phyloP scores from a whole-genome alignment of 2,329 filamentous ascomycete species.

The Monosporascus sp. region DNA sequence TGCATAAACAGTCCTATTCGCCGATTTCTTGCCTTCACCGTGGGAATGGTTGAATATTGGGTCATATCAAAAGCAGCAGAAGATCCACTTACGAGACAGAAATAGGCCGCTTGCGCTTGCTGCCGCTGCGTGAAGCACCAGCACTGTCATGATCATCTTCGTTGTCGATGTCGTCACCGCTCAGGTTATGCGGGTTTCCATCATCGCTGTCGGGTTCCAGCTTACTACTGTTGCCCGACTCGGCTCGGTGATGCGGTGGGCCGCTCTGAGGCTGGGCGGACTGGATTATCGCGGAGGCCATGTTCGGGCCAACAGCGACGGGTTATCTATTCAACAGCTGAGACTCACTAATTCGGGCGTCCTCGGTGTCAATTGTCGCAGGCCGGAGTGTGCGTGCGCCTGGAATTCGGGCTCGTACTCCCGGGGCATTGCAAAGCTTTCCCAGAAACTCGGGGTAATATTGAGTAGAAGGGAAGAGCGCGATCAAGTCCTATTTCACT shows the following conservation, averaged over 20 bases:
- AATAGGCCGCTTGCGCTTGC: conserved; percentile 56
- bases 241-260: conserved; percentile 16
- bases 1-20: no score
- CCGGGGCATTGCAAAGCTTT: conserved; percentile 19
- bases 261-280: conserved; percentile 12
- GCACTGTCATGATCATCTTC: conserved; percentile 28
- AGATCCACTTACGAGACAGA: conserved; percentile 50
- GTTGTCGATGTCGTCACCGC: conserved; percentile 39
- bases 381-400: conserved; percentile 7
- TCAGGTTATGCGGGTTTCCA: conserved; percentile 32
- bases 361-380: conserved; percentile 13
- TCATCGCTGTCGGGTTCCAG: conserved; percentile 44
- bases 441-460: conserved; percentile 38
- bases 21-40: no score
- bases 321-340: conserved; percentile 2
- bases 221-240: conserved; percentile 24
- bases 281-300: conserved; percentile 7
- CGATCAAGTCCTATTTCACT: background rate
- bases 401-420: conserved; percentile 15
- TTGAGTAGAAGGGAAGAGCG: conserved; percentile 32
- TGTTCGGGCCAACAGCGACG: background rate
- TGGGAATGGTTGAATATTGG: background rate
- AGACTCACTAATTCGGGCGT: conserved; percentile 13
- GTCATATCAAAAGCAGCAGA: conserved; percentile 4
- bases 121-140: conserved; percentile 38